phyloP scores from a whole-genome alignment of 2,329 filamentous ascomycete species.

The Phoma herbarum region DNA sequence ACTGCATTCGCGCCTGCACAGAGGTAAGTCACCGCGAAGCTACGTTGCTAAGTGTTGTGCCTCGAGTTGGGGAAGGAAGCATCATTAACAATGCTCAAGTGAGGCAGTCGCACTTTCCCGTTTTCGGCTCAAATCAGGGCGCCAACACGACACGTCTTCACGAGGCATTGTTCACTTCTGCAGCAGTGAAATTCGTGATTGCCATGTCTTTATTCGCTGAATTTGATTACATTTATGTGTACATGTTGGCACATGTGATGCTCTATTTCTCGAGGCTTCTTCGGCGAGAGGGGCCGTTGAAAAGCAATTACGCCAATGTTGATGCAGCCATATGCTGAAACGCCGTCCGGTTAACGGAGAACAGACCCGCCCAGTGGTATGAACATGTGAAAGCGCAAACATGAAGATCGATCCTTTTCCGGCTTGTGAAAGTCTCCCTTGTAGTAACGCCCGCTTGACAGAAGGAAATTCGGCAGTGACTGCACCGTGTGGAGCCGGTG shows the following conservation, averaged over 20 bases:
- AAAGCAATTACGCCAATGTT: slow-evolving; percentile 26
- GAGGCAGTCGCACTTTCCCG: slow-evolving; percentile 1
- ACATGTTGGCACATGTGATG: slow-evolving; percentile 17
- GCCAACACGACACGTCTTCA: slow-evolving; percentile 18
- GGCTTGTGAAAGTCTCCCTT: slow-evolving; percentile 38
- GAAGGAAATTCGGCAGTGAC: slow-evolving; percentile 6
- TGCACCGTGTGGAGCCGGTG: slow-evolving; percentile 2
- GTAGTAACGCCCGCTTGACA: slow-evolving; percentile 38
- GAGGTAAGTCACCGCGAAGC: neutral
- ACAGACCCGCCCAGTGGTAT: slow-evolving; percentile 33
- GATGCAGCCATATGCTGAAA: slow-evolving; percentile 35
- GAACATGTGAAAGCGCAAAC: slow-evolving; percentile 26
- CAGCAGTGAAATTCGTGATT: slow-evolving; percentile 6
- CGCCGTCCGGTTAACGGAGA: slow-evolving; percentile 25
- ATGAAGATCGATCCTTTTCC: slow-evolving; percentile 31
- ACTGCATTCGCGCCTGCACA: neutral
- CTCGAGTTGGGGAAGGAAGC: neutral
- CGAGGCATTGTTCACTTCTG: neutral
- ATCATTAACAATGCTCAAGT: slow-evolving; percentile 7
- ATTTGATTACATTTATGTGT: slow-evolving; percentile 25
- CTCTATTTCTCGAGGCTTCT: slow-evolving; percentile 1
- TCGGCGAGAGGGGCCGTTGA: slow-evolving; percentile 21
- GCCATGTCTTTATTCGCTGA: slow-evolving; percentile 4
- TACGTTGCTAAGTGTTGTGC: neutral
- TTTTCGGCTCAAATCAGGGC: slow-evolving; percentile 1